These are phyloP conservation scores for Niveomyces coronatus DNA, from an alignment of 2,329 filamentous ascomycete species.

Conservation along the genomic window DNA sequence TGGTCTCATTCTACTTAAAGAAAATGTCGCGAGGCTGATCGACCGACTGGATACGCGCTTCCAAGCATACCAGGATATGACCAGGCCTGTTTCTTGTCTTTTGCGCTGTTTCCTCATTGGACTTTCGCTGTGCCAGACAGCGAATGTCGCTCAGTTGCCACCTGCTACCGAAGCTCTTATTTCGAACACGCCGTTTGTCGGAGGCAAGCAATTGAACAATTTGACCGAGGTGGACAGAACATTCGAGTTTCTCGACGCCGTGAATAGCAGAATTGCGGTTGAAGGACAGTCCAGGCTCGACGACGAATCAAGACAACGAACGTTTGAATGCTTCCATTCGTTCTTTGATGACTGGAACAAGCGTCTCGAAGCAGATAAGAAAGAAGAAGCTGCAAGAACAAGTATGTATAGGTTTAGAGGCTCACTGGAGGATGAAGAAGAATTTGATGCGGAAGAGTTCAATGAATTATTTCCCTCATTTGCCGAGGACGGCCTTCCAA, in stretches of 20 bases:
- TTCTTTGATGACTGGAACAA: constrained; percentile 76
- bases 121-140: constrained; percentile 47
- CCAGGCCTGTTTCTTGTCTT: constrained; percentile 65
- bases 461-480: constrained; percentile 73
- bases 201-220: constrained; percentile 23
- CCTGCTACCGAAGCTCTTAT: constrained; percentile 27
- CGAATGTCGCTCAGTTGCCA: constrained; percentile 33
- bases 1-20: constrained; percentile 39
- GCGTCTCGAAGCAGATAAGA: constrained; percentile 65
- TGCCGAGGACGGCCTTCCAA: constrained; percentile 37
- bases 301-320: constrained; percentile 34
- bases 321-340: constrained; percentile 58
- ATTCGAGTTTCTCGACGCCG: constrained; percentile 41
- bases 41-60: constrained; percentile 60
- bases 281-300: constrained; percentile 35
- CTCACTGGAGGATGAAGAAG: constrained; percentile 64
- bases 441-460: constrained; percentile 63
- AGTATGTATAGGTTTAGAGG: constrained; percentile 80
- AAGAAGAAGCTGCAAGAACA: constrained; percentile 59
- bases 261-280: constrained; percentile 32
- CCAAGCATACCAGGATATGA: constrained; percentile 76
- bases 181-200: constrained; percentile 44
- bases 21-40: constrained; percentile 57
- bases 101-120: constrained; percentile 71
- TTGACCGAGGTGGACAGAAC: constrained; percentile 16